These are phyloP conservation scores for Lentinula sp. DNA, from an alignment of 768 basidiomycete genomes.

Conservation along the genomic window DNA sequence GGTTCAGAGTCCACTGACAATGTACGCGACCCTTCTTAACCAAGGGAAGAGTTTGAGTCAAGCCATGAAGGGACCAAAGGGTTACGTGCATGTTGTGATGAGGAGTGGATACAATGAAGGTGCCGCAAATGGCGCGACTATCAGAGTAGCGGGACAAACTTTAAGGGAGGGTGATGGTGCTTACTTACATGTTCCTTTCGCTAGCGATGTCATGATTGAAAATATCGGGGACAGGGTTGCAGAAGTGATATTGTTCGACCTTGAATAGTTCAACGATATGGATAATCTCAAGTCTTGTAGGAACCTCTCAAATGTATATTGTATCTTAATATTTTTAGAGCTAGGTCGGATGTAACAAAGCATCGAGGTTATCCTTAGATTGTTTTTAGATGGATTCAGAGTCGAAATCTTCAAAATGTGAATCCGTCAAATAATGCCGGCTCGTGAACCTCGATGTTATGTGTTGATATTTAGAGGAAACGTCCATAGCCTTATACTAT, in stretches of 20 bases:
- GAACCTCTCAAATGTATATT: too few species aligned
- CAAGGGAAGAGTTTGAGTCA: conserved; percentile 48
- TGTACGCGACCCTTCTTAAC: conserved; percentile 74
- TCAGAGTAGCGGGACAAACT: conserved; percentile 46
- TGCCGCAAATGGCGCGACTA: conserved; percentile 45
- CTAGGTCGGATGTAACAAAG: too few species aligned
- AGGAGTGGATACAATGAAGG: conserved; percentile 72
- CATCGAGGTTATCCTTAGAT: too few species aligned
- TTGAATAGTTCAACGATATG: conserved; percentile 32
- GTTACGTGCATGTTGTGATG: conserved; percentile 84
- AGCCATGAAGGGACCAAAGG: conserved; percentile 48
- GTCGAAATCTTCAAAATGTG: too few species aligned
- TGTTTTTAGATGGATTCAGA: too few species aligned
- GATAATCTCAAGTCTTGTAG: too few species aligned
- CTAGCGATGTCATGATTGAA: conserved; percentile 33
- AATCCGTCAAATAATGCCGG: too few species aligned
- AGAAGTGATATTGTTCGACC: conserved; percentile 78
- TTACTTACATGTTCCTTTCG: conserved; percentile 53
- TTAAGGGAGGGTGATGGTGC: conserved; percentile 86
- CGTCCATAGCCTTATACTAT: too few species aligned
- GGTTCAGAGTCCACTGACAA: conserved; percentile 57
- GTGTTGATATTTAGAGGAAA: too few species aligned
- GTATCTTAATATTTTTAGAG: too few species aligned
- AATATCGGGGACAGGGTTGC: conserved; percentile 63
- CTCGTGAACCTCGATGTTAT: too few species aligned